A percentile compares a stretch with the other conserved stretches of the same genome.
phyloP scores from a whole-genome alignment of 192 early-diverging fungal genomes.

The Coemansia sp. region DNA sequence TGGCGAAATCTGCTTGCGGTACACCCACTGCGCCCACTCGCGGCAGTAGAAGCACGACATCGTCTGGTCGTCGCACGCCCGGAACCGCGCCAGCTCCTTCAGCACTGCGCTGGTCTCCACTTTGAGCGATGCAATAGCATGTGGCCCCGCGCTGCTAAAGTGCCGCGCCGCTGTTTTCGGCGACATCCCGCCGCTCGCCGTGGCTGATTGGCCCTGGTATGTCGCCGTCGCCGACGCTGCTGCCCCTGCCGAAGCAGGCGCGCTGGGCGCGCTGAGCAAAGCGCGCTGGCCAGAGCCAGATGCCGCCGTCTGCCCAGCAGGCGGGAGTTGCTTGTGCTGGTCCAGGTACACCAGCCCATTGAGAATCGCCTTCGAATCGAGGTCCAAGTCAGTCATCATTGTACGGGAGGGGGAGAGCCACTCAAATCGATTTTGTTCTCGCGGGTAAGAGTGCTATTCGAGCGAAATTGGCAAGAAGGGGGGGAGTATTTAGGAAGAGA shows the following conservation, averaged over 20 bases:
- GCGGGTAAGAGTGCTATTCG: not conserved
- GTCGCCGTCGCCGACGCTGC: conserved; percentile 5
- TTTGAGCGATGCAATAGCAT: conserved; percentile 61
- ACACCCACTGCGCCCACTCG: conserved; percentile 80
- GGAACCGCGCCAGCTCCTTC: conserved; percentile 72
- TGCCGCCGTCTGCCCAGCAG: not conserved
- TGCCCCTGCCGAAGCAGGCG: conserved; percentile 2
- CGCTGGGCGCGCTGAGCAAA: conserved; percentile 16
- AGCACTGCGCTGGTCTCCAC: conserved; percentile 65
- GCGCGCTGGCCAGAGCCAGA: not conserved
- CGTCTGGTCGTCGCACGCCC: conserved; percentile 70
- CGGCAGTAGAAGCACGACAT: conserved; percentile 76
- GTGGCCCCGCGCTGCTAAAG: conserved; percentile 27
- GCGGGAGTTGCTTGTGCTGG: conserved; percentile 44
- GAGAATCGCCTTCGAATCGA: conserved; percentile 57
- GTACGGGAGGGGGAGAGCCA: not conserved
- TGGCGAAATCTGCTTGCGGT: conserved; percentile 63
- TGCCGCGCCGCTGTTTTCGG: conserved; percentile 21
- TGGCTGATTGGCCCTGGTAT: not conserved
- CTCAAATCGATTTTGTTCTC: not conserved
- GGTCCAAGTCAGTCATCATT: conserved; percentile 56
- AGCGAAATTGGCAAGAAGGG: not conserved
- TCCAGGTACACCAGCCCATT: conserved; percentile 52
- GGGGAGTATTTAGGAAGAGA: not conserved
- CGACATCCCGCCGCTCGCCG: conserved; percentile 9